These are phyloP conservation scores for Diutina neorugosa DNA, from an alignment of 1,139 yeast species.

Conservation along the genomic window DNA sequence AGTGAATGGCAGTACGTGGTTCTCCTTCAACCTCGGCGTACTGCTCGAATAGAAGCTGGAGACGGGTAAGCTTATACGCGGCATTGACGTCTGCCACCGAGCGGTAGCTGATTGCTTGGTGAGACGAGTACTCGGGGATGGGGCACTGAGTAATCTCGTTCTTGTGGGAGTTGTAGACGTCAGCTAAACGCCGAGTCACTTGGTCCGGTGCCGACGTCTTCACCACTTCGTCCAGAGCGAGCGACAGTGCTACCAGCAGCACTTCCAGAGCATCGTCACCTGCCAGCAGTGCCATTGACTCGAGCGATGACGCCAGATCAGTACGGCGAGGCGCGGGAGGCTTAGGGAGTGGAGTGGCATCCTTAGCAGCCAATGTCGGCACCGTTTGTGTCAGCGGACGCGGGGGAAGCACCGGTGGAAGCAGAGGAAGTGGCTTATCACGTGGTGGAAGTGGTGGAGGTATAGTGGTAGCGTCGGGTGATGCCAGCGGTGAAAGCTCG, in stretches of 20 bases:
- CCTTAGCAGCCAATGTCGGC: neutral
- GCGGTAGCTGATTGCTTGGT: neutral
- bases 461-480: neutral
- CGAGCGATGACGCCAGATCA: neutral
- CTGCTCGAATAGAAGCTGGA: neutral
- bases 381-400: neutral
- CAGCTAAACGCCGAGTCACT: conserved; percentile 9
- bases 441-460: conserved; percentile 2
- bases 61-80: neutral
- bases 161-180: conserved; percentile 23
- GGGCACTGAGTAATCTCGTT: conserved; percentile 25
- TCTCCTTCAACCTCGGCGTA: neutral
- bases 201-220: conserved; percentile 7
- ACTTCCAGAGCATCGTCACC: neutral
- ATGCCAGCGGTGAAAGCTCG: neutral
- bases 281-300: neutral
- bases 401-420: neutral
- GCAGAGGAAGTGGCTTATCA: neutral
- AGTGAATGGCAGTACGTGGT: conserved; percentile 14
- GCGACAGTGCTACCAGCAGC: neutral
- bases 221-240: conserved; percentile 2
- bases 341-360: neutral
- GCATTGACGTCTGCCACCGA: neutral
- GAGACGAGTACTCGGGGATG: neutral
- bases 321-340: neutral